Percentiles rank a stretch among this genome's conserved stretches.
Conservation (phyloP, 2,329 filamentous ascomycete genomes). For the Pseudogymnoascus pannorum region DNA sequence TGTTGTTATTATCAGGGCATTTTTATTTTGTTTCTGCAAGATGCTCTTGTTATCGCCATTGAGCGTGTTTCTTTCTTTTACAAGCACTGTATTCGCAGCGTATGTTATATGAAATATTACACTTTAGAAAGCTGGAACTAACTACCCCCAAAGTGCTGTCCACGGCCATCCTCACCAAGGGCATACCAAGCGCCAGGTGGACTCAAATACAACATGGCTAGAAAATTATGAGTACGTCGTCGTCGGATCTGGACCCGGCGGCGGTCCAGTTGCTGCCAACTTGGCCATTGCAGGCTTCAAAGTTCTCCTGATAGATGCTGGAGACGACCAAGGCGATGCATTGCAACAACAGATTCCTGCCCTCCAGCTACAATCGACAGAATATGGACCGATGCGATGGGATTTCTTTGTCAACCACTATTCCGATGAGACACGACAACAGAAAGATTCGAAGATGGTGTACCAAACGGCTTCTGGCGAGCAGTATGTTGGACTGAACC, state of each 20-base stretch:
- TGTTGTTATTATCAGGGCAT: background rate
- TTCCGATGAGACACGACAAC: conserved; percentile 36
- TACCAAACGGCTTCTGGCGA: conserved; percentile 30
- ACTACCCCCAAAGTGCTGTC: background rate
- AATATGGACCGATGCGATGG: conserved; percentile 42
- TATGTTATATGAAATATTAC: background rate
- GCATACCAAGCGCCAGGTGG: background rate
- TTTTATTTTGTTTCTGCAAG: background rate
- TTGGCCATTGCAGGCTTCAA: conserved; percentile 44
- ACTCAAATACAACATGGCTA: background rate
- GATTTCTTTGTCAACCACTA: conserved; percentile 49
- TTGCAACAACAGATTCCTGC: conserved; percentile 41
- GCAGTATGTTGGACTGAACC: conserved; percentile 18
- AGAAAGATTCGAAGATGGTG: conserved; percentile 41
- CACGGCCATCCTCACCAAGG: background rate
- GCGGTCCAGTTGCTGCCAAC: conserved; percentile 41
- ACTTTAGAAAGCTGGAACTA: background rate
- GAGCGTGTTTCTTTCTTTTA: background rate
- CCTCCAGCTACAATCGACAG: conserved; percentile 37
- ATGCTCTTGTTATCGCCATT: background rate
- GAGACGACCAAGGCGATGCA: conserved; percentile 39
- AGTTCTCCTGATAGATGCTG: conserved; percentile 45
- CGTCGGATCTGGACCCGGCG: conserved; percentile 44
- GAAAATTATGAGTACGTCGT: conserved; percentile 43
- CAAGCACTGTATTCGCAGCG: background rate